Base-by-base conservation (phyloP, 2,329 filamentous ascomycete species). In the Huntiella decipiens region DNA sequence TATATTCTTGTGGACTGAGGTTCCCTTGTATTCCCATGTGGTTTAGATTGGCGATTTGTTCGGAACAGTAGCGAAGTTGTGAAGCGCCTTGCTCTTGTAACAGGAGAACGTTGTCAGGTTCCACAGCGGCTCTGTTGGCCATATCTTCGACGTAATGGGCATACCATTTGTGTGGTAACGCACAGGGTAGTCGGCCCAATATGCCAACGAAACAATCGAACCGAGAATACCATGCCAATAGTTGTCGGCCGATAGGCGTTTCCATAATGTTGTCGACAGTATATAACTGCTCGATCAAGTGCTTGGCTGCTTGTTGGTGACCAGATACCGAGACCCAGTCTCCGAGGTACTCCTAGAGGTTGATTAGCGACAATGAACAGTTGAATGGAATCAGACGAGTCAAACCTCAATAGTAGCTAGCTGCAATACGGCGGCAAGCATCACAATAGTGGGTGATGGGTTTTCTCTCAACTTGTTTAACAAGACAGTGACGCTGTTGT, bases 321-420 rank as follows among this genome's bases (percentile, higher is more conserved):
- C 86, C 83, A 61, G 91, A 79, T 12, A 96, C 67, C 55, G 92
- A 95, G 45, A 92, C 76, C 86, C 86, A 96, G 58, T 98, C 91
- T 10, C 91, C 91, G 39, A 96, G 70, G 55, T 86, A 92, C 62
- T 96, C 91, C 85, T 94, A 55, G 6, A 16, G 17, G 4, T 6
- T 4, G 13, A 28, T 13, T 22, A 56, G n/a, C 28, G 12, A 39
- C 13, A 3, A 15, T 15, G 2, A 8, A 33, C 15, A 22, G 6
- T 19, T 7, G 32, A 38, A 28, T 28, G 6, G 22, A 28, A 28
- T 28, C 8, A 7, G 22, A 28, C 22, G 8, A 13, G 38, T 28
- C 66, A 56, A 67, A 92, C 86, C 73, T 98, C 91, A 47, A 95
- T 91, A 3, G 84, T 92, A 46, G 87, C 86, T 43, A 96, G 71